Evolutionary conservation across 805 yeast genomes (phyloP).

Genomic region (Candida palmyrensis): DNA sequence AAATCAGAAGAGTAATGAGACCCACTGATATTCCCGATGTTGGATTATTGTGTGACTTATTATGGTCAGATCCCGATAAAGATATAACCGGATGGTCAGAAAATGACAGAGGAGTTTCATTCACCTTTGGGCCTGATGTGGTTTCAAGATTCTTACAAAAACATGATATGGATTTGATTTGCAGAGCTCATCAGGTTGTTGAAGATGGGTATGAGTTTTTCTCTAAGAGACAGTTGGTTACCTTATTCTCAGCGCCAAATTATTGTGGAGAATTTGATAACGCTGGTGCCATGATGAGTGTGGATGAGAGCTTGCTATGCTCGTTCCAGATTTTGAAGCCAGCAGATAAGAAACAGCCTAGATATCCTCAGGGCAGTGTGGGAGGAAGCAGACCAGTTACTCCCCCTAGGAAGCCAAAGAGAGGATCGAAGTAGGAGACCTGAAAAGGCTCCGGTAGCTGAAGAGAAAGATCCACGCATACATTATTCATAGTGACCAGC

Average conservation of each 20-base stretch:
- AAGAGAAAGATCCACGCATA: constrained; percentile 6
- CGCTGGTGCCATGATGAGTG: constrained; percentile 99
- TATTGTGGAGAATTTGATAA: constrained; percentile 99
- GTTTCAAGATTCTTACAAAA: constrained; percentile 93
- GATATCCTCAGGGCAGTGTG: constrained; percentile 44
- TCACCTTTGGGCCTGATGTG: constrained; percentile 99
- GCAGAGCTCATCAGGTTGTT: constrained; percentile 98
- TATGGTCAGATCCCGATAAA: constrained; percentile 99
- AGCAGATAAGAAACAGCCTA: constrained; percentile 84
- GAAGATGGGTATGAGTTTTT: constrained; percentile 99
- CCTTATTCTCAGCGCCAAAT: constrained; percentile 94
- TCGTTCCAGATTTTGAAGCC: constrained; percentile 97
- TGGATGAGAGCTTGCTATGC: constrained; percentile 92
- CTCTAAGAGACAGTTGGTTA: constrained; percentile 91
- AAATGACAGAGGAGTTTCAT: constrained; percentile 97
- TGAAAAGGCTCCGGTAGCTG: constrained; percentile 9
- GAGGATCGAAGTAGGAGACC: constrained; percentile 37
- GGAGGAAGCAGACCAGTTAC: constrained; percentile 48
- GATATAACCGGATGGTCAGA: constrained; percentile 99
- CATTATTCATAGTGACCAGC: no score
- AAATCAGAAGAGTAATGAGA: constrained; percentile 97
- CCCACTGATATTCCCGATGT: constrained; percentile 99
- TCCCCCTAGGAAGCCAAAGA: constrained; percentile 56
- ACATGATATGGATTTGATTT: constrained; percentile 96
- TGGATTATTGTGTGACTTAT: constrained; percentile 89